Conservation (phyloP, 345 rosid species). For the Garcia nutans region DNA sequence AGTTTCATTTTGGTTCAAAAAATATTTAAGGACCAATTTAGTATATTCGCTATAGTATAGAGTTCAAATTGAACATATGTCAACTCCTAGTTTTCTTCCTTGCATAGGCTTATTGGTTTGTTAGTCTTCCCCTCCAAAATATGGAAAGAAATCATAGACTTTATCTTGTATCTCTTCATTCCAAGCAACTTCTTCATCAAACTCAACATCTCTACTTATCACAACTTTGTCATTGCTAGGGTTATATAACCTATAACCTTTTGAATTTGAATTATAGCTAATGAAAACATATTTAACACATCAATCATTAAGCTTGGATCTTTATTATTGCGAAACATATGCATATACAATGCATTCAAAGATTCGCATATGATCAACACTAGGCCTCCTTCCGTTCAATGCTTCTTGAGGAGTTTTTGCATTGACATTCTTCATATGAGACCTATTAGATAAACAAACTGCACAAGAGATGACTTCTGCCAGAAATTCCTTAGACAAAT, state of each 20-base stretch:
- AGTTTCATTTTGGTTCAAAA: no score
- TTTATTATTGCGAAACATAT: not conserved
- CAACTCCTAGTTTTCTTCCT: no score
- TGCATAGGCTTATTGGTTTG: no score
- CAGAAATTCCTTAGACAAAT: not conserved
- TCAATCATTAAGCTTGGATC: not conserved
- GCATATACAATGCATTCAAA: not conserved
- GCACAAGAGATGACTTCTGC: not conserved
- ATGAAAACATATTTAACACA: not conserved
- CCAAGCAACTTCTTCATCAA: not conserved
- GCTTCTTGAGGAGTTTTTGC: not conserved
- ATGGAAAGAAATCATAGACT: no score
- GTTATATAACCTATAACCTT: not conserved
- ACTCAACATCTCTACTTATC: not conserved
- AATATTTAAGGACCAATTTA: no score
- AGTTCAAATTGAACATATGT: no score
- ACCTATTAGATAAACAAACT: not conserved
- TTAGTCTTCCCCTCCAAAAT: no score
- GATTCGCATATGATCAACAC: not conserved
- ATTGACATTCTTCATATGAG: not conserved
- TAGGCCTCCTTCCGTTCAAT: not conserved
- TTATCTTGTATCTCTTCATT: no score
- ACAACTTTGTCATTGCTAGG: not conserved
- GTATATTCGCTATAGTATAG: no score
- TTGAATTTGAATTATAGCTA: no score